Evolutionary conservation across 495 filamentous ascomycete species (phyloP), one percentile per base, ranked within the genome.

Genomic region (Aspergillus biplanus): DNA sequence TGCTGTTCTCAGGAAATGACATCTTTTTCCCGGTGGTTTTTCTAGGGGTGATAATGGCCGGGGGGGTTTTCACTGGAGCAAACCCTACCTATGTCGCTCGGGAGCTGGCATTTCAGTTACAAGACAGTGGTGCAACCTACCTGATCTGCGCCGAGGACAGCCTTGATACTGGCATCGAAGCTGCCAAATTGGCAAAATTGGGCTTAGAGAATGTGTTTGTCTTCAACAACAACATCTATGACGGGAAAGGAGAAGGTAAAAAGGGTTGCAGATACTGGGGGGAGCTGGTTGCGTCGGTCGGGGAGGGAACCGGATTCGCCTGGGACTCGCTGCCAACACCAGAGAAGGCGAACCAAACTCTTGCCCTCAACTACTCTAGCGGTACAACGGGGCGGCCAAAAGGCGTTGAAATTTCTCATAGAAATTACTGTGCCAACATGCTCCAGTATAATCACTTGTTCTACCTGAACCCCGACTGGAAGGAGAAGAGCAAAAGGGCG

Each of bases 361-460:
- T 83, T 3, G 80, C 80, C 76, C 79, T 93, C 57, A 92, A 92
- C 67, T 92, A 92, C 74, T 86, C 82, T 58, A 85, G 82, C 54
- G 92, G 92, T 4, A 96, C 92, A 7, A 96, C 92, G 0, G 92
- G 92, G 4, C 79, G 91, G 6, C 89, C 92, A 13, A 96, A 96
- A 70, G 92, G 92, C 27, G 92, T 94, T 31, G 87, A 90, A 72
- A 87, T 95, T 63, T 83, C 87, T 13, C 92, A 96, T 73, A 73
- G 78, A 42, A 88, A 90, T 64, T 89, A 92, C 67, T 79, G 90
- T 21, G 79, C 89, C 53, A 92, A 95, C 71, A 83, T 76, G 56
- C 82, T 89, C 60, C 84, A 88, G 69, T 78, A 84, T 8, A 79
- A 76, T 21, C 71, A 78, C 65, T 63, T 85, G n/a, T 70, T 72